Evolutionary conservation across 2,329 filamentous ascomycete species (phyloP), one percentile per base, ranked within the genome.

Genomic region (Calonectria fujianensis): DNA sequence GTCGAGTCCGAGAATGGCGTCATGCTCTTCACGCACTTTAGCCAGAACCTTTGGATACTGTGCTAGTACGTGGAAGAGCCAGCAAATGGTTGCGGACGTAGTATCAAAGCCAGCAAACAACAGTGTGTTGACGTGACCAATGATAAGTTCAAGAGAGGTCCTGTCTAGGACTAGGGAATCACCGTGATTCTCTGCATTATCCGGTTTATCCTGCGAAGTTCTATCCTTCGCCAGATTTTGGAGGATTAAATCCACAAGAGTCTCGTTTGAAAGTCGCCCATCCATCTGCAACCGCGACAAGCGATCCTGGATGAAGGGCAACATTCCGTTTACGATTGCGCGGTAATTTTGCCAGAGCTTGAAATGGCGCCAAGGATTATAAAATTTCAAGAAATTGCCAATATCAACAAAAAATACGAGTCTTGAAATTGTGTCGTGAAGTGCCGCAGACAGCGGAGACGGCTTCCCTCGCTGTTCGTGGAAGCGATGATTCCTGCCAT

Each of bases 21-120:
- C 83, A 69, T 85, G 85, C 74, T 87, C 86, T 16, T 80, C 82
- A 39, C 84, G 82, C 3, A 87, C 14, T 52, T 80, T 82, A 1
- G 74, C 80, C 32, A 85, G 69, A 31, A 78, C 78, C 4, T 76
- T 74, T 4, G 84, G 83, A 59, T 86, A 63, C 29, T 82, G 79
- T 24, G 81, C 79, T 0, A 86, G 74, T 1, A 80, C 35, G 48
- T 84, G 82, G 7, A 80, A 76, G 75, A 85, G 80, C 73, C 82
- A 85, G 54, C 82, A 84, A 11, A 86, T 78, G 1, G 84, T 82
- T 16, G 81, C 80, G 0, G 83, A 81, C 0, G 85, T 86, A 4
- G 83, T 86, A 54, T 86, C 85, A 54, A 85, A 82, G 1, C 85
- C 85, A 0, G 83, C 85, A 31, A 86, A 85, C 11, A 86, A 78